phyloP scores from a whole-genome alignment of 2,329 filamentous ascomycete genomes.

The Mycosphaerelloides madeirae region DNA sequence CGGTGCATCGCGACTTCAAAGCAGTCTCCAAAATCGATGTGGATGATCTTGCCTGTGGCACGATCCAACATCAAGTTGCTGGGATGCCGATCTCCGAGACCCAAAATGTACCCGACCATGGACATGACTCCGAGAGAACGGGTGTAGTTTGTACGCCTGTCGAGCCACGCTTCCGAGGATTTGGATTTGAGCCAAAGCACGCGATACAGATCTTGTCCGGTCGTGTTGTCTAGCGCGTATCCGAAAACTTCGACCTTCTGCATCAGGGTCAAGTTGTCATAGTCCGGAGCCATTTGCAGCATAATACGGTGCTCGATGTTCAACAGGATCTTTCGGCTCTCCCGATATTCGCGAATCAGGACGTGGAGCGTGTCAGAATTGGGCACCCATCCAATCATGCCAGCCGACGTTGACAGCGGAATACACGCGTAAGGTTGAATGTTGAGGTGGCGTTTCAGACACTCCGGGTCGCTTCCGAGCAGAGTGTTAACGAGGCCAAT shows the following conservation, averaged over 20 bases:
- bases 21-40: conserved; percentile 99
- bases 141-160: conserved; percentile 97
- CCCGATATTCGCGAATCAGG: conserved; percentile 93
- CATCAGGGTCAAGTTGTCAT: conserved; percentile 97
- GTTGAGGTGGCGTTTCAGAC: conserved; percentile 92
- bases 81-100: conserved; percentile 91
- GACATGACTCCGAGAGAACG: conserved; percentile 97
- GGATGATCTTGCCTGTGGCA: conserved; percentile 91
- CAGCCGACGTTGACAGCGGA: conserved; percentile 91
- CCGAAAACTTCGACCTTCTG: conserved; percentile 99
- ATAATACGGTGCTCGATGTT: conserved; percentile 99
- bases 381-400: conserved; percentile 90
- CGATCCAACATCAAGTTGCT: conserved; percentile 97
- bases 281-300: conserved; percentile 99
- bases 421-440: conserved; percentile 97
- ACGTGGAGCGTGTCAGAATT: conserved; percentile 97
- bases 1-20: conserved; percentile 99
- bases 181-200: conserved; percentile 99
- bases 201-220: conserved; percentile 94
- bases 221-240: conserved; percentile 98
- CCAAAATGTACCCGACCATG: conserved; percentile 99
- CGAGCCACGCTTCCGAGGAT: conserved; percentile 95
- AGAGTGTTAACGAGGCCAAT: conserved; percentile 97
- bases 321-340: conserved; percentile 92
- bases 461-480: conserved; percentile 87